Evolutionary conservation across 139 green algal genomes (phyloP).

Genomic region (Yamagishiella unicocca): DNA sequence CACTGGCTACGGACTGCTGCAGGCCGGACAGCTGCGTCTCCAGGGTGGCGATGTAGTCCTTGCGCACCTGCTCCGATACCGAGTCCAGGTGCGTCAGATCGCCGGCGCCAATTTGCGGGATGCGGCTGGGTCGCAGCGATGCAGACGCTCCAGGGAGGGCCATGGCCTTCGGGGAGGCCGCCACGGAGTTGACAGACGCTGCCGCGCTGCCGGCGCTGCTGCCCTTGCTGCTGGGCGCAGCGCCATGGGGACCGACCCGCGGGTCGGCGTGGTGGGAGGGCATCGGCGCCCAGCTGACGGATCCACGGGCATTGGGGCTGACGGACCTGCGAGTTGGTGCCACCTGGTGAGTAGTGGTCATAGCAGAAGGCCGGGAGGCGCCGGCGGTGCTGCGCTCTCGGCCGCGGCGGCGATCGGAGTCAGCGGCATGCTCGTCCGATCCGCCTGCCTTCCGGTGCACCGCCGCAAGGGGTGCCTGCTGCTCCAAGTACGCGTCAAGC

Average conservation of each 20-base stretch:
- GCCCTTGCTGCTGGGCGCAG: not conserved
- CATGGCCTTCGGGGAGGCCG: not conserved
- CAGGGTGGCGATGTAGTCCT: not conserved
- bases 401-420: not conserved
- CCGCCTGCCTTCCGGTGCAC: not conserved
- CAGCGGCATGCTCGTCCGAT: not conserved
- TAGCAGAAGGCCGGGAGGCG: no score
- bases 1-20: conserved; percentile 12
- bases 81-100: not conserved
- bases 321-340: no score
- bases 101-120: not conserved
- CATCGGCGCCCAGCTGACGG: not conserved
- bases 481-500: conserved; percentile 16
- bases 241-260: not conserved
- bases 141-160: no score
- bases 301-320: not conserved
- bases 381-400: no score
- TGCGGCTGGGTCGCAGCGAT: not conserved
- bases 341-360: no score
- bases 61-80: conserved; percentile 6
- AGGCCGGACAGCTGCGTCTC: conserved; percentile 1
- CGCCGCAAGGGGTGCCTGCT: conserved; percentile 17
- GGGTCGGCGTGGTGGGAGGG: not conserved
- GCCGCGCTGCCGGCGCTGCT: not conserved
- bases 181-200: not conserved